These are phyloP conservation scores for Aleurites moluccanus DNA, from an alignment of 441 rosid genomes.

Conservation along the genomic window DNA sequence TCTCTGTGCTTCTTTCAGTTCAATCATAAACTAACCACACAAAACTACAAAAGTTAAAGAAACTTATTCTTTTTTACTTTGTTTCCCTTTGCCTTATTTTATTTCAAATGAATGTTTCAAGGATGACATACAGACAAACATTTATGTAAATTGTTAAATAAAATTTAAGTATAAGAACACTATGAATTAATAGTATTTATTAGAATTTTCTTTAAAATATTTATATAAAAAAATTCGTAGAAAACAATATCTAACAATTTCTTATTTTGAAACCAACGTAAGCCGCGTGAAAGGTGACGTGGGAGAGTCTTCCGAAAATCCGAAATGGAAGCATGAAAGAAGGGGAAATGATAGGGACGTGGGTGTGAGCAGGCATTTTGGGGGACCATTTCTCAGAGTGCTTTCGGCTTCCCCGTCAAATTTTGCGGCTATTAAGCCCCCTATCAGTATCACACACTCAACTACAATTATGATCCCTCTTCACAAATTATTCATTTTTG, in stretches of 20 bases:
- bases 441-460: neutral
- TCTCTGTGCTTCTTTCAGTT: neutral
- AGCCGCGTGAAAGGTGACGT: constrained; percentile 40
- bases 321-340: neutral
- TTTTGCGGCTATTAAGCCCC: constrained; percentile 31
- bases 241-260: too few species aligned
- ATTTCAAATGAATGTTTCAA: too few species aligned
- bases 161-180: too few species aligned
- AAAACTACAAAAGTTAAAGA: constrained; percentile 10
- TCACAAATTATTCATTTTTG: neutral
- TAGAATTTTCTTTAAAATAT: too few species aligned
- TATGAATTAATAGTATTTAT: too few species aligned
- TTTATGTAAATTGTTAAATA: too few species aligned
- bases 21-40: neutral
- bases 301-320: neutral
- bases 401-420: constrained; percentile 42
- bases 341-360: neutral
- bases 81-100: too few species aligned
- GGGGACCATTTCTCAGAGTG: constrained; percentile 14
- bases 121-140: too few species aligned
- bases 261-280: too few species aligned
- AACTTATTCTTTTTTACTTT: neutral
- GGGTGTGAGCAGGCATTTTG: neutral
- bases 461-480: constrained; percentile 17
- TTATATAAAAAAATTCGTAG: too few species aligned